phyloP scores from a whole-genome alignment of 495 filamentous ascomycete genomes.

The Aspergillus ostianus region DNA sequence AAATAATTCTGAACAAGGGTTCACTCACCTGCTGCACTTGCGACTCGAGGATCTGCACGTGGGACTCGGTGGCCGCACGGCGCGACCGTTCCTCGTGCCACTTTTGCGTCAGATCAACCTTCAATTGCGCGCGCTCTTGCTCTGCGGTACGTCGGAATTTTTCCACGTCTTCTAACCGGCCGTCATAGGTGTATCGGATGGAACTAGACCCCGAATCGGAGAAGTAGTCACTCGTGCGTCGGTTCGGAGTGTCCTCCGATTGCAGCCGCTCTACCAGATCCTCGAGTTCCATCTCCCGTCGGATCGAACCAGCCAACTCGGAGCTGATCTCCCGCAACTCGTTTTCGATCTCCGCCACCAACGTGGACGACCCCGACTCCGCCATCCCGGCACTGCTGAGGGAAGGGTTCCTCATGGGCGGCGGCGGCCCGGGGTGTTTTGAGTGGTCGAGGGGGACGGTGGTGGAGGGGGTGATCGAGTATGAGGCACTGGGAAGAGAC shows the following conservation, averaged over 20 bases:
- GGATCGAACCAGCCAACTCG: constrained; percentile 88
- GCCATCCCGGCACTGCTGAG: constrained; percentile 40
- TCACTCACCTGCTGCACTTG: constrained; percentile 59
- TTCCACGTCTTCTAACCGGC: constrained; percentile 78
- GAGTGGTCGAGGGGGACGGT: constrained; percentile 42
- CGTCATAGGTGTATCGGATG: constrained; percentile 65
- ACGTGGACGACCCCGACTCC: constrained; percentile 51
- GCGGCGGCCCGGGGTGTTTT: constrained; percentile 38
- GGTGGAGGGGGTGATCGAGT: constrained; percentile 33
- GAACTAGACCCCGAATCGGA: constrained; percentile 93
- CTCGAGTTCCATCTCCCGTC: constrained; percentile 94
- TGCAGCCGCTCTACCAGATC: constrained; percentile 88
- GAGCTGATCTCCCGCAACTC: constrained; percentile 90
- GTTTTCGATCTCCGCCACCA: constrained; percentile 74
- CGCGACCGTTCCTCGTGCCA: constrained; percentile 78
- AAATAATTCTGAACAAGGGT: background rate
- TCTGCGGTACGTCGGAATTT: constrained; percentile 78
- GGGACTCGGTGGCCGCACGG: constrained; percentile 72
- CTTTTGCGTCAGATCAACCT: constrained; percentile 76
- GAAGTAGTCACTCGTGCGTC: constrained; percentile 94
- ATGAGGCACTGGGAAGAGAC: constrained; percentile 40
- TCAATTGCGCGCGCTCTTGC: constrained; percentile 86
- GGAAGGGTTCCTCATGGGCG: constrained; percentile 34
- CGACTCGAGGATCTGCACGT: constrained; percentile 76
- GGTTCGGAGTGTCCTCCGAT: constrained; percentile 57